These are phyloP conservation scores for Artomyces pyxidatus DNA, from an alignment of 768 basidiomycete genomes.

Conservation along the genomic window DNA sequence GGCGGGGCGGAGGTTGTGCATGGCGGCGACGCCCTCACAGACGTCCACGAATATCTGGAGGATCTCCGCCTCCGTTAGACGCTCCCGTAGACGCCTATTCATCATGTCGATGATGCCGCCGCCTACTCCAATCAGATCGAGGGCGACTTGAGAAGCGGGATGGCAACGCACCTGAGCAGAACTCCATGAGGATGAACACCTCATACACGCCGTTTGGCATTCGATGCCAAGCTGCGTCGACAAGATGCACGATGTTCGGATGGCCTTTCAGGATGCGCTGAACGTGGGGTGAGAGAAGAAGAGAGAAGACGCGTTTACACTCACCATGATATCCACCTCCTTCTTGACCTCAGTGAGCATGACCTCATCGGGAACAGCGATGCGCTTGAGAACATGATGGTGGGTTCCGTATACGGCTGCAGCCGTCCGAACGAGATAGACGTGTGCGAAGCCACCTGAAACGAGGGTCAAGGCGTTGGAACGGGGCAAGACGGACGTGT, in stretches of 20 bases:
- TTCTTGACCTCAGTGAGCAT: slow-evolving; percentile 92
- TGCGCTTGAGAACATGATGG: slow-evolving; percentile 94
- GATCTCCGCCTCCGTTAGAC: slow-evolving; percentile 92
- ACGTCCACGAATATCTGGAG: slow-evolving; percentile 97
- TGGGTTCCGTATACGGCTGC: slow-evolving; percentile 85
- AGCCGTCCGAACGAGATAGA: slow-evolving; percentile 87
- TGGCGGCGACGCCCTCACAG: slow-evolving; percentile 92
- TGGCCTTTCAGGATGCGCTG: slow-evolving; percentile 88
- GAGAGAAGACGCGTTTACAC: slow-evolving; percentile 13
- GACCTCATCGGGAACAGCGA: slow-evolving; percentile 83
- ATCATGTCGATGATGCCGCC: slow-evolving; percentile 99
- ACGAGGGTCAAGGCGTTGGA: slow-evolving; percentile 6
- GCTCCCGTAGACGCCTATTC: slow-evolving; percentile 91
- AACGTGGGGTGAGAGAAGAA: slow-evolving; percentile 7
- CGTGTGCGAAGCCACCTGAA: slow-evolving; percentile 94
- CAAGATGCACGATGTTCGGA: slow-evolving; percentile 91
- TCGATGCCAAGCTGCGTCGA: slow-evolving; percentile 89
- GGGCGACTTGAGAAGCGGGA: not conserved
- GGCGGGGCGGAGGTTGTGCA: slow-evolving; percentile 90
- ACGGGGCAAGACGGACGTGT: slow-evolving; percentile 7
- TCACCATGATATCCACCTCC: slow-evolving; percentile 98
- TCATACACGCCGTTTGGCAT: slow-evolving; percentile 81
- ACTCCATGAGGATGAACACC: slow-evolving; percentile 99
- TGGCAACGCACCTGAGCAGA: slow-evolving; percentile 65
- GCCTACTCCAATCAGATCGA: slow-evolving; percentile 37